Evolutionary conservation across 371 early-diverging fungal genomes (phyloP).

Genomic region (Rhizopus delemar): DNA sequence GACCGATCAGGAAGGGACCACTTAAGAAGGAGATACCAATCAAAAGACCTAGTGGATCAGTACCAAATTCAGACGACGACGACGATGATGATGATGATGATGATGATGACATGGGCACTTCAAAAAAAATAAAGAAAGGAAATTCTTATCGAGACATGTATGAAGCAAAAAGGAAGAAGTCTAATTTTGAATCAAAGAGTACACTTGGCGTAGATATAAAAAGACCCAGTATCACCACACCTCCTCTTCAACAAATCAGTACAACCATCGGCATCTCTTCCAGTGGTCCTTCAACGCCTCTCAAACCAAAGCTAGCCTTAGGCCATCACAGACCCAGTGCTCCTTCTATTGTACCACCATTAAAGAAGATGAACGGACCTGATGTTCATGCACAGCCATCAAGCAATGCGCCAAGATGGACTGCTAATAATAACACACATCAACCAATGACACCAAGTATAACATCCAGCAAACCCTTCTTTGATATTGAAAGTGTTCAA

Average conservation of each 20-base stretch:
- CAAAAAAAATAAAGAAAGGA: slow-evolving; percentile 8
- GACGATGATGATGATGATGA: slow-evolving; percentile 9
- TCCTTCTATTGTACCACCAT: slow-evolving; percentile 11
- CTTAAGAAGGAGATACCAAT: slow-evolving; percentile 13
- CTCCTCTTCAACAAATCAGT: background rate
- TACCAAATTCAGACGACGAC: slow-evolving; percentile 10
- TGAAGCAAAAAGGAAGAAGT: slow-evolving; percentile 24
- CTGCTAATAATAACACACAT: background rate
- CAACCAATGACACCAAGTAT: slow-evolving; percentile 20
- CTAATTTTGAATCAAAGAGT: slow-evolving; percentile 6
- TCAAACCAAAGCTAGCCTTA: background rate
- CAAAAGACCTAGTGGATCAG: slow-evolving; percentile 7
- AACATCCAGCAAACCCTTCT: slow-evolving; percentile 11
- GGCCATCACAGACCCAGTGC: background rate
- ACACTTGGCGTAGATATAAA: slow-evolving; percentile 1
- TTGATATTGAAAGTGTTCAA: slow-evolving; percentile 14
- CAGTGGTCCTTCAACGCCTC: background rate
- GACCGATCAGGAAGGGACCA: slow-evolving; percentile 13
- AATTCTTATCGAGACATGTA: slow-evolving; percentile 18
- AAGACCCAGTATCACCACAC: background rate
- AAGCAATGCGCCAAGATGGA: slow-evolving; percentile 4
- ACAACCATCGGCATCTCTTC: background rate
- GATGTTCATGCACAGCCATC: background rate
- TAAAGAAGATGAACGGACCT: slow-evolving; percentile 12
- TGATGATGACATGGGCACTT: slow-evolving; percentile 32